These are phyloP conservation scores for Zygosaccharomyces pseudobailii DNA, from an alignment of 1,139 yeast genomes.

Conservation along the genomic window DNA sequence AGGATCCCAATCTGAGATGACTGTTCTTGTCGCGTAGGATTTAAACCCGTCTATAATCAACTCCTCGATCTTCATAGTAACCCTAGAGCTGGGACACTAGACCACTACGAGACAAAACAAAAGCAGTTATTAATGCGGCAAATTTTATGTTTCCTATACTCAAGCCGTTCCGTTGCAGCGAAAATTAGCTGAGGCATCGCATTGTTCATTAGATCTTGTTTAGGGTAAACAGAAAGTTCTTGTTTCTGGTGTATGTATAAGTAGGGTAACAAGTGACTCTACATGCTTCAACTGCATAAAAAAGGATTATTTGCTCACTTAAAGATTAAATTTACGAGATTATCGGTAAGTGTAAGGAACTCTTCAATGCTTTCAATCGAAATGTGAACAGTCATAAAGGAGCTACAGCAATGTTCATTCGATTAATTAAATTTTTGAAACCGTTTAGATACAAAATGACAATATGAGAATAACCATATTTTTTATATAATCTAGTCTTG, in stretches of 20 bases:
- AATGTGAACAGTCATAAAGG: not conserved
- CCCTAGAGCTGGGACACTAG: not conserved
- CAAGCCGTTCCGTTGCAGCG: not conserved
- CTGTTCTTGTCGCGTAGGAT: constrained; percentile 96
- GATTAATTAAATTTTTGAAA: constrained; percentile 15
- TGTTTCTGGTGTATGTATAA: not conserved
- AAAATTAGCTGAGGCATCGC: not conserved
- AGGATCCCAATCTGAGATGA: constrained; percentile 90
- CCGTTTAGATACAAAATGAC: constrained; percentile 20
- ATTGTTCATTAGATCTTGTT: not conserved
- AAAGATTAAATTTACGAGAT: too few species aligned
- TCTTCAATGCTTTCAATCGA: not conserved
- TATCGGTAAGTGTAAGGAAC: not conserved
- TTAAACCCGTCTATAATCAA: constrained; percentile 96
- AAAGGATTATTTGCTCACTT: too few species aligned
- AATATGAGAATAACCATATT: constrained; percentile 14
- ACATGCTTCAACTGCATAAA: too few species aligned
- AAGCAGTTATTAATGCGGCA: too few species aligned
- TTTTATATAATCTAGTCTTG: constrained; percentile 52
- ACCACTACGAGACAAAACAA: not conserved
- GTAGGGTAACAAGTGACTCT: not conserved
- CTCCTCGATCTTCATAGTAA: constrained; percentile 86
- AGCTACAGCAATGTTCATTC: constrained; percentile 10
- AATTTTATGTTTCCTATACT: not conserved
- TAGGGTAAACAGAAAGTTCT: not conserved